phyloP scores from a whole-genome alignment of 768 basidiomycete species.

The Serendipita sp. region DNA sequence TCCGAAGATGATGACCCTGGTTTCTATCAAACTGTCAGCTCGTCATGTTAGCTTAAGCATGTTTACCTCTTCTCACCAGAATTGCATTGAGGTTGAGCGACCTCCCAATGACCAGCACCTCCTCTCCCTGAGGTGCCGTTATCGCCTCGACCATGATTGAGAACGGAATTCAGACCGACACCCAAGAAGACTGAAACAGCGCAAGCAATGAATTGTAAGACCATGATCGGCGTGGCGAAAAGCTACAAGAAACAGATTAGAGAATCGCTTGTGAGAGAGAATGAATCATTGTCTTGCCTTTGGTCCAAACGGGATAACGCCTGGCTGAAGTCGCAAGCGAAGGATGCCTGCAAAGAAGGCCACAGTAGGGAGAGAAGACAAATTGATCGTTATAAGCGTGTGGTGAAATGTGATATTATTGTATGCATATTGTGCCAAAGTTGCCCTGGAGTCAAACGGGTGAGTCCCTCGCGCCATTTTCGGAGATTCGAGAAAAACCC shows the following conservation, averaged over 20 bases:
- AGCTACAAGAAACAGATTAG: background rate
- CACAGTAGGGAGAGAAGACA: background rate
- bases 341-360: slow-evolving; percentile 5
- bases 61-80: background rate
- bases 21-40: background rate
- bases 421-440: slow-evolving; percentile 4
- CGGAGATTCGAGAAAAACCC: background rate
- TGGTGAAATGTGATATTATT: slow-evolving; percentile 8
- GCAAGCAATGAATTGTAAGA: background rate
- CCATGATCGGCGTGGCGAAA: background rate
- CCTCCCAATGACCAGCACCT: background rate
- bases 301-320: slow-evolving; percentile 3
- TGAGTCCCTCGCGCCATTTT: background rate
- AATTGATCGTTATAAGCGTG: slow-evolving; percentile 4
- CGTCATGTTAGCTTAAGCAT: background rate
- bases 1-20: slow-evolving; percentile 1
- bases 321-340: background rate
- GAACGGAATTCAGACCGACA: background rate
- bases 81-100: slow-evolving; percentile 3
- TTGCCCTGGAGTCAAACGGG: background rate
- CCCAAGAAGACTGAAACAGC: slow-evolving; percentile 2
- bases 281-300: background rate
- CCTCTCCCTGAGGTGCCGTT: background rate
- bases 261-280: background rate
- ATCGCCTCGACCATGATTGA: background rate